Conservation (phyloP, 2,329 filamentous ascomycete species). For the Xylaria hypoxylon region DNA sequence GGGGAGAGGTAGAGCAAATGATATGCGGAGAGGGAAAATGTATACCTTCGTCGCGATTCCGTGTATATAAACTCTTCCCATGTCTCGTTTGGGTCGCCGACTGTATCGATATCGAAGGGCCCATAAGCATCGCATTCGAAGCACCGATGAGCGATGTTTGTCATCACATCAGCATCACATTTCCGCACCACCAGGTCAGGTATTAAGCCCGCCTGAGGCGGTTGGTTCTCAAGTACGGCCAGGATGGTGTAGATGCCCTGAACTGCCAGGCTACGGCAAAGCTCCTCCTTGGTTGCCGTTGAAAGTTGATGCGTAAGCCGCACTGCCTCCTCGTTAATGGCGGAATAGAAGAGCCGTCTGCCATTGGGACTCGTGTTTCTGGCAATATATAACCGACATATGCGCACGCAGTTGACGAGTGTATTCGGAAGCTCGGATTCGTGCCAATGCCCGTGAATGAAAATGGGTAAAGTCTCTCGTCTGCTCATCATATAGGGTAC, state of each 20-base stretch:
- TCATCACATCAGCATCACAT: constrained; percentile 15
- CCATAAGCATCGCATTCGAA: constrained; percentile 29
- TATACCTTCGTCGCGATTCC: constrained; percentile 45
- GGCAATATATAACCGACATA: constrained; percentile 36
- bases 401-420: constrained; percentile 37
- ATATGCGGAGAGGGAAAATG: not conserved
- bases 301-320: constrained; percentile 31
- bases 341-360: constrained; percentile 32
- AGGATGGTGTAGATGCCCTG: constrained; percentile 41
- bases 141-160: constrained; percentile 14
- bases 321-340: constrained; percentile 38
- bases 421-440: constrained; percentile 34
- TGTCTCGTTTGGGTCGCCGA: constrained; percentile 37
- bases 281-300: constrained; percentile 25
- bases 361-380: constrained; percentile 1
- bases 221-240: constrained; percentile 34
- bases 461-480: constrained; percentile 42
- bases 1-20: not conserved
- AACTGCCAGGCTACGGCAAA: constrained; percentile 33
- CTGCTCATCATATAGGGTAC: constrained; percentile 41
- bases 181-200: constrained; percentile 38
- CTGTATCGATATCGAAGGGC: constrained; percentile 37
- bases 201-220: constrained; percentile 8
- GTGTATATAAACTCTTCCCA: constrained; percentile 46
- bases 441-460: constrained; percentile 43